These are phyloP conservation scores for Ophiocytium majus DNA, from an alignment of 352 stramenopile species.

Conservation along the genomic window DNA sequence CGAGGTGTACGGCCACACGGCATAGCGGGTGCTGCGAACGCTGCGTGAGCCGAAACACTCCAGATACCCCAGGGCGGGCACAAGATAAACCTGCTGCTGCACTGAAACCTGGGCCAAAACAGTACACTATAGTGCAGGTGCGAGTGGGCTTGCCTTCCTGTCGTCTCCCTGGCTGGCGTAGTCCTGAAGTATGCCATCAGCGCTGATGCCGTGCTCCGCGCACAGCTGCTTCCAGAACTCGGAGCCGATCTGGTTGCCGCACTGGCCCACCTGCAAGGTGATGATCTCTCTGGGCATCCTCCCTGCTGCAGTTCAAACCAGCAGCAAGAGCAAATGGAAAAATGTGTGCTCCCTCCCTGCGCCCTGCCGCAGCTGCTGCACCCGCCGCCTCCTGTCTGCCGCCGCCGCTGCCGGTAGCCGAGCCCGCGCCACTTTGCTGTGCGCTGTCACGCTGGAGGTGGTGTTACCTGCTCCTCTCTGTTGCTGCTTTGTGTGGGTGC, in stretches of 20 bases:
- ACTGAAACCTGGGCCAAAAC: neutral
- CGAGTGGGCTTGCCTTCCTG: conserved; percentile 17
- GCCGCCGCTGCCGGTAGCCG: too few relatives aligned
- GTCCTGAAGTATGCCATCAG: conserved; percentile 91
- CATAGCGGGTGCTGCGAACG: conserved; percentile 27
- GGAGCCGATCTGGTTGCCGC: conserved; percentile 98
- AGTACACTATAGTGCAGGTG: neutral
- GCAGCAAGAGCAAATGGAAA: too few relatives aligned
- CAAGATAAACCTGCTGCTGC: too few relatives aligned
- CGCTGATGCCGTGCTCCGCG: conserved; percentile 95
- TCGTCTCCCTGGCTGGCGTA: conserved; percentile 62
- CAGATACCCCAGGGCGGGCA: neutral
- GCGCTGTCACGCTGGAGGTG: too few relatives aligned
- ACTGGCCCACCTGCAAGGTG: conserved; percentile 97
- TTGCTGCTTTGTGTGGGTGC: too few relatives aligned
- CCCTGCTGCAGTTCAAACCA: too few relatives aligned
- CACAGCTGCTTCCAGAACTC: conserved; percentile 99
- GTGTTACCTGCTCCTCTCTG: too few relatives aligned
- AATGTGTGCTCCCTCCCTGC: too few relatives aligned
- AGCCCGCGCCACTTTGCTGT: too few relatives aligned
- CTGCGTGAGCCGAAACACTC: neutral
- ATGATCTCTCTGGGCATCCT: conserved; percentile 97
- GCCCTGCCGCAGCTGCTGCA: too few relatives aligned
- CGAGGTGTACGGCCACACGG: too few relatives aligned
- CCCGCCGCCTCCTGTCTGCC: too few relatives aligned